Evolutionary conservation across 2,329 filamentous ascomycete genomes (phyloP).

Genomic region (Xenosphaeropsis pyriputrescens): DNA sequence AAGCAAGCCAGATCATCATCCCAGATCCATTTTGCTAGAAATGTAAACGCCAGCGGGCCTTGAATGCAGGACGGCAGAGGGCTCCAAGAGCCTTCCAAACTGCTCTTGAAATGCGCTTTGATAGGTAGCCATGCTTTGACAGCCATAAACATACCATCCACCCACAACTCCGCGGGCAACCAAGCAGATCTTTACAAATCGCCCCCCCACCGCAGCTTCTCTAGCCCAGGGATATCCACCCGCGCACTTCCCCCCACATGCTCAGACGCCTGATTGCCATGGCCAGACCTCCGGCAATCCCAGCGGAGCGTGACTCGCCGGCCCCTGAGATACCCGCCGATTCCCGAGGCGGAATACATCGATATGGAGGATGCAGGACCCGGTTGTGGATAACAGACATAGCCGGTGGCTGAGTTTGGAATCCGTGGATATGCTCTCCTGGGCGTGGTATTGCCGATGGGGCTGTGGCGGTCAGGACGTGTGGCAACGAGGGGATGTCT

Average conservation of each 20-base stretch:
- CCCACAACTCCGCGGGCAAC: background rate
- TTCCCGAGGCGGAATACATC: slow-evolving; percentile 1
- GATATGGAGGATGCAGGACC: slow-evolving; percentile 1
- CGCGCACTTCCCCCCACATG: background rate
- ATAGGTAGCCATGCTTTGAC: background rate
- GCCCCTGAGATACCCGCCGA: slow-evolving; percentile 1
- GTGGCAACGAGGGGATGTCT: too few relatives aligned
- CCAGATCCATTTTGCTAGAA: background rate
- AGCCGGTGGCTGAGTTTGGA: too few relatives aligned
- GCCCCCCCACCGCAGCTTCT: background rate
- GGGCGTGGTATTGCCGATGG: too few relatives aligned
- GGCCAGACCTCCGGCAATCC: background rate
- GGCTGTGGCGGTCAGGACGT: too few relatives aligned
- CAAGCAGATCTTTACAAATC: background rate
- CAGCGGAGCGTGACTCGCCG: background rate
- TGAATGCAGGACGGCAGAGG: slow-evolving; percentile 1
- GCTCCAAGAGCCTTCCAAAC: background rate
- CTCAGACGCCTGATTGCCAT: background rate
- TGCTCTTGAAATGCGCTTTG: too few relatives aligned
- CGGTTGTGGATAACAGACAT: background rate
- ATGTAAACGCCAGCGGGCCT: slow-evolving; percentile 1
- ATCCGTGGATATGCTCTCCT: too few relatives aligned
- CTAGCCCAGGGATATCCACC: background rate
- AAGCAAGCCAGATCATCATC: slow-evolving; percentile 1
- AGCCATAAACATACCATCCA: slow-evolving; percentile 1